Percentiles rank a stretch among this genome's conserved stretches.
These are phyloP conservation scores for Dysphania ambrosioides DNA, from an alignment of 148 eudicot species.

Conservation along the genomic window DNA sequence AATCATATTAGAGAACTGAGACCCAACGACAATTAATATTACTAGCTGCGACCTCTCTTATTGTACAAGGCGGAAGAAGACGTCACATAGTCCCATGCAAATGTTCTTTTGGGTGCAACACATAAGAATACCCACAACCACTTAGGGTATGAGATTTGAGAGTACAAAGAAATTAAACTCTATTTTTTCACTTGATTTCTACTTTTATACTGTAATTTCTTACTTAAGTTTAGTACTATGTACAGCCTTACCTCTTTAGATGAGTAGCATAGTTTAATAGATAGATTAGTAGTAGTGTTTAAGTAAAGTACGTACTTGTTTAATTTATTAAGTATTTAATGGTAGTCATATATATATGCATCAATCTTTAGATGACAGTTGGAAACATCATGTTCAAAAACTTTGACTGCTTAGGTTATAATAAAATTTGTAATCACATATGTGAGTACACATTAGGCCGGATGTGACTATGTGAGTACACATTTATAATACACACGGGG, in stretches of 20 bases:
- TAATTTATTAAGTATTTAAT: too few species aligned
- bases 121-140: slow-evolving; percentile 2
- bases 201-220: too few species aligned
- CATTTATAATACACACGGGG: neutral
- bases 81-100: slow-evolving; percentile 32
- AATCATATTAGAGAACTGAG: neutral
- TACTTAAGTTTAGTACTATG: too few species aligned
- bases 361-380: slow-evolving; percentile 20
- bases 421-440: neutral
- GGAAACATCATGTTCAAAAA: slow-evolving; percentile 30
- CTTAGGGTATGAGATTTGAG: slow-evolving; percentile 11
- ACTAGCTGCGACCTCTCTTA: neutral
- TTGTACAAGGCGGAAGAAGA: neutral
- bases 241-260: too few species aligned
- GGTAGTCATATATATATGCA: neutral
- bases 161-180: neutral
- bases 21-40: neutral
- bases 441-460: too few species aligned
- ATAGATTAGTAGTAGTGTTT: neutral
- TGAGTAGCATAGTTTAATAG: too few species aligned
- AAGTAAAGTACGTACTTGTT: neutral
- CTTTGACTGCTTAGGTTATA: slow-evolving; percentile 34
- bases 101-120: slow-evolving; percentile 21
- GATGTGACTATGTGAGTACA: neutral
- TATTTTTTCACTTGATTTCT: neutral